These are phyloP conservation scores for Pseudomassariella vexata DNA, from an alignment of 2,329 filamentous ascomycete genomes.

Conservation along the genomic window DNA sequence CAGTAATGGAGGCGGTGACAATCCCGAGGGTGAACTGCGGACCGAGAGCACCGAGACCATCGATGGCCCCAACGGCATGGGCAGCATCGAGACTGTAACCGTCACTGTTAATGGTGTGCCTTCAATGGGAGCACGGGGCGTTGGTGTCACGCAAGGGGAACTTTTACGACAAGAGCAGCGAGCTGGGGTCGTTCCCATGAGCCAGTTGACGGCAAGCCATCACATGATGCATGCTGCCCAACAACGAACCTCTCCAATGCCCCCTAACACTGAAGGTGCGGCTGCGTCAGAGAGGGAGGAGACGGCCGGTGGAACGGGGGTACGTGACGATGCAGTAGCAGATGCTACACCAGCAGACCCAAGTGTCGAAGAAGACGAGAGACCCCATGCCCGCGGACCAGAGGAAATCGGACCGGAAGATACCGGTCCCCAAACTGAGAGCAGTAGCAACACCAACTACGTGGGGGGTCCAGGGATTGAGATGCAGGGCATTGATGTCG, in stretches of 20 bases:
- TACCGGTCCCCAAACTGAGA: conserved; percentile 62
- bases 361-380: conserved; percentile 44
- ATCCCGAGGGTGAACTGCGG: conserved; percentile 55
- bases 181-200: conserved; percentile 69
- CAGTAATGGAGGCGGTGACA: conserved; percentile 11
- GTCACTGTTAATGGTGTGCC: conserved; percentile 67
- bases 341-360: conserved; percentile 13
- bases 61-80: conserved; percentile 72
- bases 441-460: conserved; percentile 31
- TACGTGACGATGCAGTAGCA: too few relatives aligned
- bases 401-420: conserved; percentile 81
- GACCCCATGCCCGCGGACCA: conserved; percentile 79
- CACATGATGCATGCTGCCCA: conserved; percentile 26
- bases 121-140: conserved; percentile 40
- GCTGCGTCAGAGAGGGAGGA: too few relatives aligned
- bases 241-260: conserved; percentile 1
- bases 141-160: conserved; percentile 75
- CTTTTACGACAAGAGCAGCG: conserved; percentile 81
- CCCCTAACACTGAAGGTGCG: too few relatives aligned
- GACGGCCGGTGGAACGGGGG: too few relatives aligned
- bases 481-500: conserved; percentile 52
- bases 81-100: conserved; percentile 74
- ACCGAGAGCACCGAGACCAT: conserved; percentile 76
- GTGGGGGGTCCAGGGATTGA: conserved; percentile 33
- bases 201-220: conserved; percentile 46